Conservation (phyloP, 2,329 filamentous ascomycete species). For the Neofusicoccum sp. region DNA sequence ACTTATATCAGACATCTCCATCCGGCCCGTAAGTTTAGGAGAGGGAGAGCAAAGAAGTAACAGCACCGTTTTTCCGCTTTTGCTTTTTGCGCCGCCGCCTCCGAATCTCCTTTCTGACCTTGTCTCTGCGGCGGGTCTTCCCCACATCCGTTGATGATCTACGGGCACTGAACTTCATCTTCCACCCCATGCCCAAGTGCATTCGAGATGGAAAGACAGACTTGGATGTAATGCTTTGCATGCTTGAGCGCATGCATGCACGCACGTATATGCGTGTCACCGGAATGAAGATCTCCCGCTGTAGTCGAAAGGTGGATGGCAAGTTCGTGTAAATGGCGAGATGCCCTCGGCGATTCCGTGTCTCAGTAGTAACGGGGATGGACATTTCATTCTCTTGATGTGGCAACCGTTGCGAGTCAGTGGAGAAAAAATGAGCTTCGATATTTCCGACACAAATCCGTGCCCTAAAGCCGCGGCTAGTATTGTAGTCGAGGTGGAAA, state of each 20-base stretch:
- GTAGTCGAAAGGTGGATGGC: too few relatives aligned
- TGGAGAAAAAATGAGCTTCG: too few relatives aligned
- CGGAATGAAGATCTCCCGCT: conserved; percentile 10
- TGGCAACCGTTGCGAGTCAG: too few relatives aligned
- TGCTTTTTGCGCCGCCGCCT: background rate
- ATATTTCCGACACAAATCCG: too few relatives aligned
- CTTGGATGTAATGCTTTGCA: too few relatives aligned
- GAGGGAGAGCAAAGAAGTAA: background rate
- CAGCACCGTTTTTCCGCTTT: background rate
- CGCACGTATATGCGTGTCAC: background rate
- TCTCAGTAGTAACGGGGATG: too few relatives aligned
- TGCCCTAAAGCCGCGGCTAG: too few relatives aligned
- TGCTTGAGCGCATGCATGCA: background rate
- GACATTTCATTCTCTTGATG: too few relatives aligned
- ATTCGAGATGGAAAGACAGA: background rate
- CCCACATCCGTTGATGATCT: background rate
- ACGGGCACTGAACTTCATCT: background rate
- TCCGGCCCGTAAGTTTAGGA: background rate
- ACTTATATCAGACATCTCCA: too few relatives aligned
- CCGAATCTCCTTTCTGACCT: background rate
- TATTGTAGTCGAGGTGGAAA: too few relatives aligned
- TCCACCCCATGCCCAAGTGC: background rate
- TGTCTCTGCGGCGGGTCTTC: background rate
- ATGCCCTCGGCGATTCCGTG: too few relatives aligned
- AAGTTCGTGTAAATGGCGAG: too few relatives aligned